These are phyloP conservation scores for Penicillium cinerascens DNA, from an alignment of 495 filamentous ascomycete species.

Conservation along the genomic window DNA sequence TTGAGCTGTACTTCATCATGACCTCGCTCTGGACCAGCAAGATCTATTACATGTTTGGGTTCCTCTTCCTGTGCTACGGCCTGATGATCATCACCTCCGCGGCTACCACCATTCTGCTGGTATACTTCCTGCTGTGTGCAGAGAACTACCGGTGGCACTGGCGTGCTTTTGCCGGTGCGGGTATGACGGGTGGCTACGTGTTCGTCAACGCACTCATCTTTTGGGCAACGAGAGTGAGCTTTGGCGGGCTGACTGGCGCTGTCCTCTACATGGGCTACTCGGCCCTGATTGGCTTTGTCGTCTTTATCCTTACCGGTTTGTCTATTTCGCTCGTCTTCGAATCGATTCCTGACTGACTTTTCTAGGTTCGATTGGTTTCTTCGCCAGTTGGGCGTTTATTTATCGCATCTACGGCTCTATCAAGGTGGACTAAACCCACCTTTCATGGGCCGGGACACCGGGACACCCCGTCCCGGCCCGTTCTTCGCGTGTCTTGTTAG, in stretches of 20 bases:
- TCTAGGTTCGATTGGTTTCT: slow-evolving; percentile 89
- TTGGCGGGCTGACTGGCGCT: slow-evolving; percentile 78
- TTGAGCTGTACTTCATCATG: slow-evolving; percentile 98
- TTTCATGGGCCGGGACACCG: slow-evolving; percentile 2
- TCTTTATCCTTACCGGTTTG: slow-evolving; percentile 90
- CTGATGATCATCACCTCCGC: slow-evolving; percentile 96
- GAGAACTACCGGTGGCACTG: slow-evolving; percentile 99
- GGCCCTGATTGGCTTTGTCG: slow-evolving; percentile 79
- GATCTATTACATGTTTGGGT: slow-evolving; percentile 99
- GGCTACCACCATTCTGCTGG: slow-evolving; percentile 83
- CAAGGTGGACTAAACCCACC: slow-evolving; percentile 75
- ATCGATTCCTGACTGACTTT: slow-evolving; percentile 19
- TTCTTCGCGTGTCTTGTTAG: slow-evolving; percentile 6
- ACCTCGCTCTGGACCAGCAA: slow-evolving; percentile 95
- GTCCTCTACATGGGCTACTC: slow-evolving; percentile 95
- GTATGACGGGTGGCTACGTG: slow-evolving; percentile 83
- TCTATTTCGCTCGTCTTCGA: slow-evolving; percentile 14
- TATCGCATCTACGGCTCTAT: slow-evolving; percentile 91
- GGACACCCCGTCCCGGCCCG: background rate
- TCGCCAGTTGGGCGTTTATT: slow-evolving; percentile 89
- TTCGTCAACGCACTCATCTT: slow-evolving; percentile 86
- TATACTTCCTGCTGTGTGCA: slow-evolving; percentile 91
- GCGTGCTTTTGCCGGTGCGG: slow-evolving; percentile 85
- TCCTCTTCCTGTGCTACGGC: slow-evolving; percentile 95
- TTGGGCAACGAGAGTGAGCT: slow-evolving; percentile 78